Conservation (phyloP, 768 basidiomycete genomes). For the Scleroderma citrinum region DNA sequence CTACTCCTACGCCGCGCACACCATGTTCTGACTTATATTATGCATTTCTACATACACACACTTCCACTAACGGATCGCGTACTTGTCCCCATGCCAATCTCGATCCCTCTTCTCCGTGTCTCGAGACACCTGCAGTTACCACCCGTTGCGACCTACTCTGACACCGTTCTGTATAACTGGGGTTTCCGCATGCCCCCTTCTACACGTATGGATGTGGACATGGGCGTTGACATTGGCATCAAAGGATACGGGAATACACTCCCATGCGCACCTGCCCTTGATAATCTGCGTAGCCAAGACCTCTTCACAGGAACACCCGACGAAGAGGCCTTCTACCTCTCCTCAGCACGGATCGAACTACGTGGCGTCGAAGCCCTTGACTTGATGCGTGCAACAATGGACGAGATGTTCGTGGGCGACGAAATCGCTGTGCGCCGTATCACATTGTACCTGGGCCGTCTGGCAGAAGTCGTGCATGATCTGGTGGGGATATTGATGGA, state of each 20-base stretch:
- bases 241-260: not conserved
- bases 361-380: not conserved
- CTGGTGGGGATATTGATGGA: conserved; percentile 54
- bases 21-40: conserved; percentile 63
- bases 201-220: not conserved
- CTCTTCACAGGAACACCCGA: conserved; percentile 75
- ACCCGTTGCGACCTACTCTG: conserved; percentile 85
- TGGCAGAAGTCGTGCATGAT: conserved; percentile 60
- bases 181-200: conserved; percentile 33
- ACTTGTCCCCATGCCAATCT: conserved; percentile 61
- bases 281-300: conserved; percentile 60
- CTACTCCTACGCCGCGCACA: conserved; percentile 64
- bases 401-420: conserved; percentile 45
- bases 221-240: no score
- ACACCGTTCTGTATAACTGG: conserved; percentile 91
- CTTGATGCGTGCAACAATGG: not conserved
- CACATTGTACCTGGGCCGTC: conserved; percentile 54
- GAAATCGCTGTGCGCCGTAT: conserved; percentile 57
- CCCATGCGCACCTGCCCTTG: conserved; percentile 29
- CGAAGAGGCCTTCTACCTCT: conserved; percentile 84
- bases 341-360: conserved; percentile 50
- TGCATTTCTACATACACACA: conserved; percentile 76
- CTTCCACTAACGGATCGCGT: conserved; percentile 45
- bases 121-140: conserved; percentile 71
- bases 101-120: conserved; percentile 70